phyloP scores from a whole-genome alignment of 768 basidiomycete species.

The Lentinus brumalis region DNA sequence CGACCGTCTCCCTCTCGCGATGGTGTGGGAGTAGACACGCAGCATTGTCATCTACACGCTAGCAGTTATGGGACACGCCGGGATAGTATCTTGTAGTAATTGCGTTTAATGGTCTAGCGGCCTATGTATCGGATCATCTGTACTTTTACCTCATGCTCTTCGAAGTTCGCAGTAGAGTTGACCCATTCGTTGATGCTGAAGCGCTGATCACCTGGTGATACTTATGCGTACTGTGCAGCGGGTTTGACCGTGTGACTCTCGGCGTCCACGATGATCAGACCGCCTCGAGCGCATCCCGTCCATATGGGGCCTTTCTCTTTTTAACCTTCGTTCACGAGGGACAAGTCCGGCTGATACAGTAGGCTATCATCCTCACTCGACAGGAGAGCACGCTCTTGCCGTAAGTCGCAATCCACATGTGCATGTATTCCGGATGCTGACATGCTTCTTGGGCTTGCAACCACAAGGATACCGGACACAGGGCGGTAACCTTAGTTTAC shows the following conservation, averaged over 20 bases:
- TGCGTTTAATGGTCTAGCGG: constrained; percentile 16
- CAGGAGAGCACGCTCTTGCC: constrained; percentile 6
- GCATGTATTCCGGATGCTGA: constrained; percentile 13
- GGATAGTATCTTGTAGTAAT: constrained; percentile 20
- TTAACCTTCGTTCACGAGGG: constrained; percentile 11
- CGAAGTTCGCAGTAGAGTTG: constrained; percentile 2
- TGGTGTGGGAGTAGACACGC: constrained; percentile 8
- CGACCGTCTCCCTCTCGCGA: background rate
- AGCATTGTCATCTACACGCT: constrained; percentile 6
- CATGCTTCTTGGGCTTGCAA: background rate
- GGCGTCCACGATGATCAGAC: background rate
- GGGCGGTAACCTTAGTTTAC: background rate
- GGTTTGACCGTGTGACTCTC: constrained; percentile 15
- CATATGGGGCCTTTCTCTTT: constrained; percentile 14
- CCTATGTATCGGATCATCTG: constrained; percentile 23
- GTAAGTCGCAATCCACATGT: constrained; percentile 11
- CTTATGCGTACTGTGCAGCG: background rate
- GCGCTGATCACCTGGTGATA: background rate
- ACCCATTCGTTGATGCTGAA: constrained; percentile 7
- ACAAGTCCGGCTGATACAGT: constrained; percentile 8
- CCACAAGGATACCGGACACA: constrained; percentile 3
- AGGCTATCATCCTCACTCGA: too few species aligned
- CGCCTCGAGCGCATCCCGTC: constrained; percentile 1
- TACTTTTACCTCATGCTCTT: constrained; percentile 18
- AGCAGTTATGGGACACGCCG: constrained; percentile 1